Conservation (phyloP, 495 filamentous ascomycete species). For the Neurospora sp. region DNA sequence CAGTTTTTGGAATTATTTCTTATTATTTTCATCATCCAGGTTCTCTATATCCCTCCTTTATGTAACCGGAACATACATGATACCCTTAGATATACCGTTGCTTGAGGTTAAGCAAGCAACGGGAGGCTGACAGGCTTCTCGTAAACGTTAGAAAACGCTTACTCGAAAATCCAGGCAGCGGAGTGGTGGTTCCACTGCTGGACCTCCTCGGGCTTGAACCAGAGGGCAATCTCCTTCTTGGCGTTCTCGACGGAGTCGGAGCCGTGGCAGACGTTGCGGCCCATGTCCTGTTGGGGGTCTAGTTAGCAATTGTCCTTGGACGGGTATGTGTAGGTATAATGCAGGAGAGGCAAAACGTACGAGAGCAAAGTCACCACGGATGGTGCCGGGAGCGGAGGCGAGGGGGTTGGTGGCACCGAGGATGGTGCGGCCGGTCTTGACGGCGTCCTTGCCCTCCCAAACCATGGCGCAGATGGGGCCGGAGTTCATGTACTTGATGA, state of each 20-base stretch:
- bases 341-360: too few species aligned
- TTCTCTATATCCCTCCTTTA: not conserved
- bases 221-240: conserved; percentile 98
- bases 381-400: conserved; percentile 87
- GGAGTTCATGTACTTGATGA: conserved; percentile 90
- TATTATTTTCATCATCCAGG: not conserved
- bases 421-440: conserved; percentile 94
- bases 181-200: conserved; percentile 67
- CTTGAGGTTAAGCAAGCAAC: not conserved
- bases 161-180: conserved; percentile 94
- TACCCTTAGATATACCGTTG: not conserved
- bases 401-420: conserved; percentile 98
- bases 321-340: too few species aligned
- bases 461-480: conserved; percentile 98
- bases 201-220: conserved; percentile 84
- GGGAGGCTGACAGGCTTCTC: not conserved
- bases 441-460: conserved; percentile 94
- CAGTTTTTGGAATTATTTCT: not conserved
- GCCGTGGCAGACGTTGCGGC: conserved; percentile 99
- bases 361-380: conserved; percentile 65
- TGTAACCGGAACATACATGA: not conserved
- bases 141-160: conserved; percentile 21
- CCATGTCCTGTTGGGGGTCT: conserved; percentile 63
- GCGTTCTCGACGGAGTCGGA: conserved; percentile 96
- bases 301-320: too few species aligned